These are phyloP conservation scores for Microstroma glucosiphilum DNA, from an alignment of 1,284 basidiomycete species.

Conservation along the genomic window DNA sequence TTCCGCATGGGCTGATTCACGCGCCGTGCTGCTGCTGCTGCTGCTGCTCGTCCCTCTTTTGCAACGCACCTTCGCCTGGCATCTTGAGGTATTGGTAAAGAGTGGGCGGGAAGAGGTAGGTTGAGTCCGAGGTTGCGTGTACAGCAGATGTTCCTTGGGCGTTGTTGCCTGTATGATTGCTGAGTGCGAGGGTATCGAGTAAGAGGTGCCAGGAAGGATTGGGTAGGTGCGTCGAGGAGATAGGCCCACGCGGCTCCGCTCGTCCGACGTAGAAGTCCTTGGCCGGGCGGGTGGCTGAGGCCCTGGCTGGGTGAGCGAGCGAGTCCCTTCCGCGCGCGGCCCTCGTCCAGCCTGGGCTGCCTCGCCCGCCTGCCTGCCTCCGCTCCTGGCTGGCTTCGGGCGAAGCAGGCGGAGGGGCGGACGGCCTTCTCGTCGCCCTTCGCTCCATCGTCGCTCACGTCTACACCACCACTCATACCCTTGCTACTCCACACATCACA, in stretches of 20 bases:
- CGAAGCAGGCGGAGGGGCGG: background rate
- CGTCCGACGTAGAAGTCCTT: no score
- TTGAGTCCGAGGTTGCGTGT: background rate
- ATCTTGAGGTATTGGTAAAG: background rate
- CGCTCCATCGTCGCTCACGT: background rate
- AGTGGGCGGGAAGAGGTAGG: background rate
- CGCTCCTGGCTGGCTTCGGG: background rate
- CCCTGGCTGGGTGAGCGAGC: no score
- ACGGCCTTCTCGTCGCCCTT: background rate
- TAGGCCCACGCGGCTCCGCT: no score
- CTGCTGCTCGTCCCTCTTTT: background rate
- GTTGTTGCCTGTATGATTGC: background rate
- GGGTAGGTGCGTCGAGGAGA: no score
- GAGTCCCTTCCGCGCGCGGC: no score
- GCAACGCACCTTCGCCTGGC: conserved; percentile 6
- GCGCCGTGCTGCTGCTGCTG: background rate
- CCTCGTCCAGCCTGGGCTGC: no score
- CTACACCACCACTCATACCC: background rate
- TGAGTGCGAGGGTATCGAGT: no score
- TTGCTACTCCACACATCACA: background rate
- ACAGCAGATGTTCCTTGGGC: background rate
- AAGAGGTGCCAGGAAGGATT: no score
- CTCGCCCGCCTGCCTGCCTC: no score
- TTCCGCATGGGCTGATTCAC: background rate
- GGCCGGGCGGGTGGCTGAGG: no score